Percentiles rank a stretch among this genome's conserved stretches.
phyloP scores from a whole-genome alignment of 1,284 basidiomycete genomes.

The Cystobasidium pallidum region DNA sequence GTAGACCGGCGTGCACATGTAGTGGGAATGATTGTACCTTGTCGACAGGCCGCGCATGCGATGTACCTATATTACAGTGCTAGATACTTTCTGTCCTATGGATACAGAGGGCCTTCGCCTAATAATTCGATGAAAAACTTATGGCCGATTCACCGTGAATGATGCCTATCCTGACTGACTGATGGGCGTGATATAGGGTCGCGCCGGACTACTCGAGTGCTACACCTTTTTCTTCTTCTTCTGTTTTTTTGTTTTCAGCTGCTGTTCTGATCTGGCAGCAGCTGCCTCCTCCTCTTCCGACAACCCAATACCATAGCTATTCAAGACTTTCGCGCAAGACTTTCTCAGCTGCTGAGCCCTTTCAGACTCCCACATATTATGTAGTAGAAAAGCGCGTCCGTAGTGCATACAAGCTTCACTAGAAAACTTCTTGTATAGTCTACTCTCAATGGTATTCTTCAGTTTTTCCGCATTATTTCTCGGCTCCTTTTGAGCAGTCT shows the following conservation, averaged over 20 bases:
- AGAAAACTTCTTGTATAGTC: conserved; percentile 54
- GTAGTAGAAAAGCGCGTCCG: conserved; percentile 53
- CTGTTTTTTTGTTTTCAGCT: conserved; percentile 17
- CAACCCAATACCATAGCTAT: conserved; percentile 47
- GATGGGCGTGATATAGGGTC: too few relatives aligned
- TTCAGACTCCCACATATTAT: conserved; percentile 52
- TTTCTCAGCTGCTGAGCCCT: conserved; percentile 51
- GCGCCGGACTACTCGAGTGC: neutral
- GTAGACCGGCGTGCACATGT: too few relatives aligned
- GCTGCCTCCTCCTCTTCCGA: conserved; percentile 22
- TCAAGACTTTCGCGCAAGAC: conserved; percentile 45
- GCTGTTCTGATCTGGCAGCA: neutral
- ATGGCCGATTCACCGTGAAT: too few relatives aligned
- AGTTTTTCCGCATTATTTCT: conserved; percentile 52
- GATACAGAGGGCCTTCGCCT: too few relatives aligned
- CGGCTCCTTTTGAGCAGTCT: conserved; percentile 41
- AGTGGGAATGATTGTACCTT: too few relatives aligned
- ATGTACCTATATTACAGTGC: too few relatives aligned
- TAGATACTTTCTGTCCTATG: too few relatives aligned
- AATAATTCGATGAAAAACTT: too few relatives aligned
- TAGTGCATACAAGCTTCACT: conserved; percentile 56
- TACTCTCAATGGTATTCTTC: conserved; percentile 52
- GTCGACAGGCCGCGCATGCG: too few relatives aligned
- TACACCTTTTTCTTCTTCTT: neutral
- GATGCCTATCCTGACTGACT: too few relatives aligned